Evolutionary conservation across 768 basidiomycete species (phyloP).

Genomic region (Lactarius sp.): DNA sequence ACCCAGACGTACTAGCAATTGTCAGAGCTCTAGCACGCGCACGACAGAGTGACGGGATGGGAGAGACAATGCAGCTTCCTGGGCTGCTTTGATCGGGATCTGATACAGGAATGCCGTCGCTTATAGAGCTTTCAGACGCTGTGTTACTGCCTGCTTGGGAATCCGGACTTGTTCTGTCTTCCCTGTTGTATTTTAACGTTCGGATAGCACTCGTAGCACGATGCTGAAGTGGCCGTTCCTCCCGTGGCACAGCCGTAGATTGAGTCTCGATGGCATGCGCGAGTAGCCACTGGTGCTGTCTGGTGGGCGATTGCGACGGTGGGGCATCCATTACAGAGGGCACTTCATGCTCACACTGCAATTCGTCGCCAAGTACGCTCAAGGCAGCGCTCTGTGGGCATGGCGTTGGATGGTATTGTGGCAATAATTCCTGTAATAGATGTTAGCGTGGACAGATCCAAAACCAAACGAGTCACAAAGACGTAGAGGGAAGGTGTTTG

Average conservation of each 20-base stretch:
- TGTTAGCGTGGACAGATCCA: neutral
- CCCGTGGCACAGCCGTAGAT: neutral
- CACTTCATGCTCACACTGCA: neutral
- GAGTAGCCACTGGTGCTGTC: neutral
- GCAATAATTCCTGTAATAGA: constrained; percentile 3
- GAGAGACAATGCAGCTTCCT: neutral
- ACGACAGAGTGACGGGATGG: constrained; percentile 2
- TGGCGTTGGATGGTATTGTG: neutral
- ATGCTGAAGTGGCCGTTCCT: neutral
- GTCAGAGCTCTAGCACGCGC: constrained; percentile 7
- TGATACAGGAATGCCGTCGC: neutral
- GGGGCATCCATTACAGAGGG: neutral
- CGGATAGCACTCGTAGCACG: neutral
- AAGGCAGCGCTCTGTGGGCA: neutral
- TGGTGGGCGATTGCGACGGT: neutral
- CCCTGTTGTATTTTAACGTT: neutral
- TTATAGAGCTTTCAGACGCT: neutral
- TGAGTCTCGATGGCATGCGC: neutral
- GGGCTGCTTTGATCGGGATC: neutral
- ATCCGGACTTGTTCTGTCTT: neutral
- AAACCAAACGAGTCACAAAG: neutral
- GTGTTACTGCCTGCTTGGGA: neutral
- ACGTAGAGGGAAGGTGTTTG: neutral
- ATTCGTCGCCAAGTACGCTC: neutral
- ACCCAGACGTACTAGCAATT: neutral